Percentiles rank a stretch among this genome's conserved stretches.
Conservation (phyloP, 257 asterid species). For the Przewalskia tangutica region DNA sequence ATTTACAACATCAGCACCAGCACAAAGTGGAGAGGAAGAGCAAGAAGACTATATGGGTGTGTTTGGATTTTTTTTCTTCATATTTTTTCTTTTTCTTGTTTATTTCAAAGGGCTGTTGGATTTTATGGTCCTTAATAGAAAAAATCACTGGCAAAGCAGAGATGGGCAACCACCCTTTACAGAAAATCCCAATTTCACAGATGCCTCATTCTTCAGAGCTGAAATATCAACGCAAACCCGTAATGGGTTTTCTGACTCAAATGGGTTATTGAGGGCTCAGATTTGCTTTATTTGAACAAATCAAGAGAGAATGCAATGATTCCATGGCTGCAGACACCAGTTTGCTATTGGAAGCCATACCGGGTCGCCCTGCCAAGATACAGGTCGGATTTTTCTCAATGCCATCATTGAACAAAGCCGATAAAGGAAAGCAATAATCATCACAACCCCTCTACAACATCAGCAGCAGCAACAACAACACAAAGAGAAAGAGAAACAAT, state of each 20-base stretch:
- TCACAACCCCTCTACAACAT: too few relatives aligned
- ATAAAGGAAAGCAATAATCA: neutral
- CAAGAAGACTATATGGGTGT: neutral
- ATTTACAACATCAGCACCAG: neutral
- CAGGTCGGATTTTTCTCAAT: neutral
- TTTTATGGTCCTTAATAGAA: neutral
- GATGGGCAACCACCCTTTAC: neutral
- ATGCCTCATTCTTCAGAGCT: neutral
- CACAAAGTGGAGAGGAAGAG: neutral
- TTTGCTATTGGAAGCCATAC: neutral
- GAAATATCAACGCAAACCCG: neutral
- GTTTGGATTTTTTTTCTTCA: neutral
- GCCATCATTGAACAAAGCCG: neutral
- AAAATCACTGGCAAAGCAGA: neutral
- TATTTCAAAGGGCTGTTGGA: neutral
- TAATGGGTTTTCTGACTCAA: neutral
- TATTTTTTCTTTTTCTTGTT: neutral
- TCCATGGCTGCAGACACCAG: constrained; percentile 20
- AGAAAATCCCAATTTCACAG: neutral
- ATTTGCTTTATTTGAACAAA: neutral
- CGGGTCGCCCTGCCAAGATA: neutral
- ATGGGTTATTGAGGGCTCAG: neutral
- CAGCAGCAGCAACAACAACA: too few relatives aligned
- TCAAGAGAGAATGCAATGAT: neutral
- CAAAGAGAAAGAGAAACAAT: too few relatives aligned